A percentile compares a stretch with the other conserved stretches of the same genome.
These are phyloP conservation scores for Fraxinus latifolia DNA, from an alignment of 305 asterid genomes.

Conservation along the genomic window DNA sequence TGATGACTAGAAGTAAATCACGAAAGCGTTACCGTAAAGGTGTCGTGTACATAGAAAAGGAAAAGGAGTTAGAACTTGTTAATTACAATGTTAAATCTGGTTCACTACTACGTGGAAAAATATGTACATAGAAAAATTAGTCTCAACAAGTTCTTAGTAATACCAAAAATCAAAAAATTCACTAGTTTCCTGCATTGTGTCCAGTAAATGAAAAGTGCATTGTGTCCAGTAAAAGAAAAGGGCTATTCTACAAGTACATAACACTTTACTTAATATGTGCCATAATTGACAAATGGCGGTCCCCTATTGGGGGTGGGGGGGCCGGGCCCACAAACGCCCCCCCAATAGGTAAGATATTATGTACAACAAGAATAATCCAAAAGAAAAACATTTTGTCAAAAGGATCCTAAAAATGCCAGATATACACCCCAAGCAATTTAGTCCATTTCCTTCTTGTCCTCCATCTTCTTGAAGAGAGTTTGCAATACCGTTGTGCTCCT, in stretches of 20 bases:
- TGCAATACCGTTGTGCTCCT: neutral
- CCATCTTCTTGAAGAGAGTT: neutral
- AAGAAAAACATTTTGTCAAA: neutral
- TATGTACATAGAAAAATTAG: neutral
- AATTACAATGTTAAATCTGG: no score
- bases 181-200: neutral
- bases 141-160: neutral
- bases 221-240: no score
- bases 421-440: neutral
- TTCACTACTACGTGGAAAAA: neutral
- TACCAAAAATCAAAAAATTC: neutral
- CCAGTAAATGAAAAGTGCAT: neutral
- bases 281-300: no score
- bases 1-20: no score
- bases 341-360: no score
- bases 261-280: no score
- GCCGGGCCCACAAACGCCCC: no score
- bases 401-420: neutral
- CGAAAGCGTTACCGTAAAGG: no score
- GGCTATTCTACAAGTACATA: no score
- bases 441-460: neutral
- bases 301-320: no score
- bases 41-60: neutral
- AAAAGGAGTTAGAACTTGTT: neutral
- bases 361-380: no score